Base-by-base conservation (phyloP, 768 basidiomycete species). In the Mycena latifolia region DNA sequence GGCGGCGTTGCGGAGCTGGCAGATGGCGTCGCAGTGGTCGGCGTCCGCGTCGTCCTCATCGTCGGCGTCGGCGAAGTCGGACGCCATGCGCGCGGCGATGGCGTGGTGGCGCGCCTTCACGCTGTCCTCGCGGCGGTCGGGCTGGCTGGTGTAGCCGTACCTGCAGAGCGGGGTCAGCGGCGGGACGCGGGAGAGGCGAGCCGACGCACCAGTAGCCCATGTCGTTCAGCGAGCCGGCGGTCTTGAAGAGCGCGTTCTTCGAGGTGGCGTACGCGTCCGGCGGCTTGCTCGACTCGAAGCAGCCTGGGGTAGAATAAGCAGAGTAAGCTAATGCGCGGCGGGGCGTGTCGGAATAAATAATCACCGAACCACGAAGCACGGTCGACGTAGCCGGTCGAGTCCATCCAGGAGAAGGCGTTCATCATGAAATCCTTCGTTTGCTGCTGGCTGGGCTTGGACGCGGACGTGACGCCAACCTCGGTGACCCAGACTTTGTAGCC, bases 391-490 rank as follows among this genome's bases (percentile, higher is more conserved):
- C 39, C 46, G 5, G 39, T 35, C n/a, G 57, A 35, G 31, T 66
- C 57, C 64, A 69, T 61, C 58, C 63, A 65, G 1, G 3, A 5
- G 39, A 55, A 60, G 0, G 67, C 64, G 6, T 66, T 11, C 54
- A 66, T 66, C 67, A 69, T 69, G 45, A 69, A 69, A 1, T 37
- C 24, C 52, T 69, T 66, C 17, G 41, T 43, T 39, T 69, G 58
- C 39, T n/a, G 24, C 24, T 35, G n/a, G 11, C 64, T 24, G 17
- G 64, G 43, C 8, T 54, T 45, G 11, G 67, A 69, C 5, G 28
- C 20, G 29, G 56, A 43, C 28, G 67, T 69, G 37, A 69, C 43
- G 45, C 67, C 68, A 18, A 67, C 33, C 55, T 67, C 66, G 37
- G 66, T 55, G 54, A 67, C 45, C 66, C 66, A 67, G 33, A 67